Evolutionary conservation across 352 stramenopile genomes (phyloP).

Genomic region (Globisporangium nunn): DNA sequence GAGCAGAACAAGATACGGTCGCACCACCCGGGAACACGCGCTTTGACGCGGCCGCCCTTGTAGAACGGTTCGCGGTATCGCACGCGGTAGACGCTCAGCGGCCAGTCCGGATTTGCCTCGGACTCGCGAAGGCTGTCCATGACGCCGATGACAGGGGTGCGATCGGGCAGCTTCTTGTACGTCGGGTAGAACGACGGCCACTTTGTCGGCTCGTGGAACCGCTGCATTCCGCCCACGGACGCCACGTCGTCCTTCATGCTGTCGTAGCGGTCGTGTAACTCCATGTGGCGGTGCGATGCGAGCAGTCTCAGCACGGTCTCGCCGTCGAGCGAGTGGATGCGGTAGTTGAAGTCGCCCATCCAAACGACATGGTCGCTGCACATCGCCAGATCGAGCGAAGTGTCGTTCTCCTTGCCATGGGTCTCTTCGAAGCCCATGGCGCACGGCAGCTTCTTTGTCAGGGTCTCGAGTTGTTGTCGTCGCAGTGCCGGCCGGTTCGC

Average conservation of each 20-base stretch:
- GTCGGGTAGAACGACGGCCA: conserved; percentile 72
- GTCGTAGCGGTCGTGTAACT: conserved; percentile 67
- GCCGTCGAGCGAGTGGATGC: conserved; percentile 39
- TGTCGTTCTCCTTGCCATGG: conserved; percentile 3
- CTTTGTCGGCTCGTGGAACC: conserved; percentile 49
- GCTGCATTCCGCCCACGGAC: conserved; percentile 22
- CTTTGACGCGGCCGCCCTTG: conserved; percentile 56
- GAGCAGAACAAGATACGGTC: conserved; percentile 65
- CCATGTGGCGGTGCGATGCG: conserved; percentile 27
- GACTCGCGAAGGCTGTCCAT: conserved; percentile 6
- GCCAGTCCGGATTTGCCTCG: conserved; percentile 33
- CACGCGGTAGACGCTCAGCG: conserved; percentile 41
- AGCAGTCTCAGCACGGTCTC: conserved; percentile 43
- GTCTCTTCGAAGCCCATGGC: conserved; percentile 16
- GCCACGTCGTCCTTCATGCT: conserved; percentile 50
- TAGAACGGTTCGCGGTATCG: conserved; percentile 63
- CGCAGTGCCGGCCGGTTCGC: conserved; percentile 44
- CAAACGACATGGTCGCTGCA: conserved; percentile 73
- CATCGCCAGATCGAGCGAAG: conserved; percentile 26
- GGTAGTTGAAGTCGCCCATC: conserved; percentile 83
- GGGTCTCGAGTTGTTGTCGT: conserved; percentile 41
- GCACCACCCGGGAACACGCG: conserved; percentile 59
- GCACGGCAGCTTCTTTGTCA: conserved; percentile 37
- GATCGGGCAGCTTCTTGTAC: conserved; percentile 58
- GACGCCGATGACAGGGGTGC: conserved; percentile 11